These are phyloP conservation scores for Cryptosporidium bovis DNA, from an alignment of 169 alveolate species.

Conservation along the genomic window DNA sequence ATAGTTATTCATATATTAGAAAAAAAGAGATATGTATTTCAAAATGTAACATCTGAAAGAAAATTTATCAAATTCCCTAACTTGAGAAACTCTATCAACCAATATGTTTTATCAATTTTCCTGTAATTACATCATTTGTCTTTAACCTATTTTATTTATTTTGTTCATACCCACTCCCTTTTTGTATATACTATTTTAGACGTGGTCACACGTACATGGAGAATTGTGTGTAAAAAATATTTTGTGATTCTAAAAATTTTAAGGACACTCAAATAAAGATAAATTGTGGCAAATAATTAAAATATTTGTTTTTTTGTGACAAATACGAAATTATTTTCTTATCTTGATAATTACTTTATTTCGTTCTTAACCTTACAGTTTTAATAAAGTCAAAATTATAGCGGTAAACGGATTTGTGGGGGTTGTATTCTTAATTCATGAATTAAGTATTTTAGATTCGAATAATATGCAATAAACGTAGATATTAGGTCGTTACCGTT, in stretches of 20 bases:
- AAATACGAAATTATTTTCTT: too few relatives aligned
- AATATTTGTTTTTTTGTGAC: too few relatives aligned
- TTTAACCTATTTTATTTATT: neutral
- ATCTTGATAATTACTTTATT: too few relatives aligned
- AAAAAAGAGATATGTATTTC: neutral
- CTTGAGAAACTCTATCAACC: neutral
- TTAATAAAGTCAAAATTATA: too few relatives aligned
- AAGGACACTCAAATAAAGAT: neutral
- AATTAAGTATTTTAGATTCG: too few relatives aligned
- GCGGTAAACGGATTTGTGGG: too few relatives aligned
- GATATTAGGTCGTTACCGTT: too few relatives aligned
- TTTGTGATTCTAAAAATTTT: neutral
- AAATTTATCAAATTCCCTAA: neutral
- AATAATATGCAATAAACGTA: too few relatives aligned
- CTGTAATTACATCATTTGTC: neutral
- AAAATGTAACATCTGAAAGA: neutral
- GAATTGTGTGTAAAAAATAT: conserved; percentile 16
- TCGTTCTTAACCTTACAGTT: too few relatives aligned
- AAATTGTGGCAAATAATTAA: too few relatives aligned
- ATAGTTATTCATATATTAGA: neutral
- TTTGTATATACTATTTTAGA: conserved; percentile 10
- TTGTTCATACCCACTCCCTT: neutral
- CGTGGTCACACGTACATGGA: conserved; percentile 75
- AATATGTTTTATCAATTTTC: conserved; percentile 1
- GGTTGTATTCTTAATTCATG: too few relatives aligned